Conservation (phyloP, 805 yeast genomes). For the Jamesozyma jinghongensis region DNA sequence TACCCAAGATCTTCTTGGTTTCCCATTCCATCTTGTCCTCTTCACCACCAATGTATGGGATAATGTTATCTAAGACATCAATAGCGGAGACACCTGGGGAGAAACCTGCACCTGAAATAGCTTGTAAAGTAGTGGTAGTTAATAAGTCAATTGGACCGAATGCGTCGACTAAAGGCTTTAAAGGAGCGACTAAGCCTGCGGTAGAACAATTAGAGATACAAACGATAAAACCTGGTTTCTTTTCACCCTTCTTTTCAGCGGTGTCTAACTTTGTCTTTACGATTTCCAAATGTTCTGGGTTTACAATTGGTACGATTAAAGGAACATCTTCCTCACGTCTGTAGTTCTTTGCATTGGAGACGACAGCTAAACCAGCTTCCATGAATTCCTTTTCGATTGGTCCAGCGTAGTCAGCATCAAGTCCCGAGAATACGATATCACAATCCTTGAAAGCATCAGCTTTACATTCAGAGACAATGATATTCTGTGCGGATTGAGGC, state of each 20-base stretch:
- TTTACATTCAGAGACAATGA: constrained; percentile 70
- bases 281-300: constrained; percentile 79
- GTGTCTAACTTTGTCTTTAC: constrained; percentile 48
- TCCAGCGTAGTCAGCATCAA: constrained; percentile 91
- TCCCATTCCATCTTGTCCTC: constrained; percentile 99
- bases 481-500: constrained; percentile 55
- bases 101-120: constrained; percentile 97
- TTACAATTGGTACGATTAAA: constrained; percentile 88
- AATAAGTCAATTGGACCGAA: constrained; percentile 87
- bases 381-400: constrained; percentile 79
- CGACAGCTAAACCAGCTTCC: constrained; percentile 70
- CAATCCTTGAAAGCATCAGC: constrained; percentile 74
- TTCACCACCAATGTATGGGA: constrained; percentile 93
- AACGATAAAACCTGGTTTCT: constrained; percentile 71
- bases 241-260: constrained; percentile 46
- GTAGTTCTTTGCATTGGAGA: constrained; percentile 94
- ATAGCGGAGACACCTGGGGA: constrained; percentile 96
- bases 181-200: constrained; percentile 94
- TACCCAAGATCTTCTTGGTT: constrained; percentile 86
- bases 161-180: constrained; percentile 81
- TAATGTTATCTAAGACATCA: constrained; percentile 87
- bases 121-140: constrained; percentile 89
- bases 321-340: constrained; percentile 85
- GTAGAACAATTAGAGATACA: constrained; percentile 98
- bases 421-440: constrained; percentile 89